Evolutionary conservation across 1,284 basidiomycete genomes (phyloP), one percentile per base, ranked within the genome.

Genomic region (Cutaneotrichosporon sp.): DNA sequence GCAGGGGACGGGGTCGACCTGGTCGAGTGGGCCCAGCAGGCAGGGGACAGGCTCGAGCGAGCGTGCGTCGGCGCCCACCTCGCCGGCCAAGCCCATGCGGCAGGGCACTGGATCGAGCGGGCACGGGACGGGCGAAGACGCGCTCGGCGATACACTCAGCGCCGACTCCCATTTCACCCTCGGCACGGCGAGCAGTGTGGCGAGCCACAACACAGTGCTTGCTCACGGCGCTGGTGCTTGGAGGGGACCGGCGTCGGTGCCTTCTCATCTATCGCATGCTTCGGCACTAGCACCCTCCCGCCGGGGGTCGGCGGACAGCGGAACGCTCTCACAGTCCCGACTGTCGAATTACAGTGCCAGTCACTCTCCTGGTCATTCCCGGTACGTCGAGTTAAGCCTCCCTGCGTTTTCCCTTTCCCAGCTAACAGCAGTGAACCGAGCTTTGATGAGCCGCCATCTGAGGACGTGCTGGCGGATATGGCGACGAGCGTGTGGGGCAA

Each of bases 401-500:
- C n/a, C n/a, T n/a, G n/a, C n/a, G n/a, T n/a, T n/a, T n/a, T n/a
- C n/a, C n/a, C n/a, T n/a, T n/a, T n/a, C n/a, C 17, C 27, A 16
- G n/a, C 39, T 42, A 25, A 46, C 32, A 17, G 17, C 11, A 32
- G 44, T 25, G 59, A 60, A 9, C 39, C 49, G 20, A 25, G 48
- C 19, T 49, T 49, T 10, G 52, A 54, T 4, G 43, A 46, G 22
- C 46, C 46, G 8, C 27, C 41, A 3, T 27, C 19, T 3, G 55
- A 72, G 29, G 63, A 64, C 12, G 55, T 64, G 24, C 52, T 71
- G 17, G 56, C 65, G 26, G 57, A 61, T 3, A 63, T 72, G 59
- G 63, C 65, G 11, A 63, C 55, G 4, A 67, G 63, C 8, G 57
- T 68, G 7, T 75, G 74, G 74, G 71, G 68, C 43, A 67, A 70